These are phyloP conservation scores for Arctium lappa DNA, from an alignment of 129 eudicot genomes.

Conservation along the genomic window DNA sequence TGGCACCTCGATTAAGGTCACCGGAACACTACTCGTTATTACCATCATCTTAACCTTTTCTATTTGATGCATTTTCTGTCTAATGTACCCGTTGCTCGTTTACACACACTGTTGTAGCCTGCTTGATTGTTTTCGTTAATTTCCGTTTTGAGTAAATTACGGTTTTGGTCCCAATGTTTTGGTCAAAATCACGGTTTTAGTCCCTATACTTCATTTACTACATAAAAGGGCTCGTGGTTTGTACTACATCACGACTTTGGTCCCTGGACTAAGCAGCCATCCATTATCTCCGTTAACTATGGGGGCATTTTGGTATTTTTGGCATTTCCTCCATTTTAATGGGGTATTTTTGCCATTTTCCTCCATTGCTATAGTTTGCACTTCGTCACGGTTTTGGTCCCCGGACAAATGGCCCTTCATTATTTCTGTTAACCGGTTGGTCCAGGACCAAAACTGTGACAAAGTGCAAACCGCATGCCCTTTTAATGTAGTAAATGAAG, in stretches of 20 bases:
- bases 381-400: not conserved
- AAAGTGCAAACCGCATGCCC: not conserved
- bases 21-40: not conserved
- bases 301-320: not conserved
- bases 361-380: not conserved
- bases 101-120: not conserved
- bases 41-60: not conserved
- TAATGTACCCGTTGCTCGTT: not conserved
- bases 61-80: not conserved
- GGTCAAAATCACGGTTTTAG: not conserved
- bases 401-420: not conserved
- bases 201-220: not conserved
- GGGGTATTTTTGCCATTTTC: not conserved
- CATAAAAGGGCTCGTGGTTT: not conserved
- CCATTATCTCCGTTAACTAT: not conserved
- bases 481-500: not conserved
- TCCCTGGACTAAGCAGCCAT: not conserved
- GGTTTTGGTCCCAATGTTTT: not conserved
- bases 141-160: not conserved
- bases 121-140: not conserved
- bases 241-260: not conserved
- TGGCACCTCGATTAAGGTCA: constrained; percentile 56
- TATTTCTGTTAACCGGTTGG: not conserved
- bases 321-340: not conserved
- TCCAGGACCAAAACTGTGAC: not conserved